Evolutionary conservation across 148 eudicot genomes (phyloP), one percentile per base, ranked within the genome.

Genomic region (Vaccinium vitisidaea): DNA sequence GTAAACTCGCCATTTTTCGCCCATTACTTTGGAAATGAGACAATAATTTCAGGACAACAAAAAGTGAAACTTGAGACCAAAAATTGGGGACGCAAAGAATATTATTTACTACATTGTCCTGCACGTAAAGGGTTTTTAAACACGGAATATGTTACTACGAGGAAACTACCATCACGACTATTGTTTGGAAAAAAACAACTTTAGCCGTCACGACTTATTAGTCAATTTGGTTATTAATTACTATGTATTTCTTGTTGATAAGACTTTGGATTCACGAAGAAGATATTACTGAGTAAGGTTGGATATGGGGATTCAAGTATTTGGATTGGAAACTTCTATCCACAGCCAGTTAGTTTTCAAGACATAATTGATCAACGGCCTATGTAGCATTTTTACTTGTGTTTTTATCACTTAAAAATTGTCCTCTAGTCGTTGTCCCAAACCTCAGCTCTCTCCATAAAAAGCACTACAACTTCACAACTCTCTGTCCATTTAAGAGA

Each of bases 361-460:
- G 46, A 63, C 52, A 7, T 56, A 32, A 39, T 39, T 27, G 54
- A 54, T 58, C 39, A 85, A 14, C 15, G 25, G 16, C 25, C 77
- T 67, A 1, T 53, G 61, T 8, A 0, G 69, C 18, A 49, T 67
- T 82, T 39, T 39, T 49, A 56, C 21, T 83, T 56, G 25, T 76
- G 27, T 53, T 75, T 50, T 77, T 79, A 16, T 30, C 53, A 19
- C 14, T 53, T 19, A 48, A 32, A 0, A 58, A 50, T 10, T 77
- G 6, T 13, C 30, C 54, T n/a, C 50, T 56, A 9, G 50, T 77
- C 11, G 1, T 2, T 11, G 32, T 65, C 52, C 43, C 79, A 39
- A 56, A 16, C 84, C 77, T 53, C 81, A 50, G 53, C 55, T 61
- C 32, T 75, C 81, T 85, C 76, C 76, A 74, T 81, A 85, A 80